phyloP scores from a whole-genome alignment of 306 rosid species.

The Casuarina glauca region DNA sequence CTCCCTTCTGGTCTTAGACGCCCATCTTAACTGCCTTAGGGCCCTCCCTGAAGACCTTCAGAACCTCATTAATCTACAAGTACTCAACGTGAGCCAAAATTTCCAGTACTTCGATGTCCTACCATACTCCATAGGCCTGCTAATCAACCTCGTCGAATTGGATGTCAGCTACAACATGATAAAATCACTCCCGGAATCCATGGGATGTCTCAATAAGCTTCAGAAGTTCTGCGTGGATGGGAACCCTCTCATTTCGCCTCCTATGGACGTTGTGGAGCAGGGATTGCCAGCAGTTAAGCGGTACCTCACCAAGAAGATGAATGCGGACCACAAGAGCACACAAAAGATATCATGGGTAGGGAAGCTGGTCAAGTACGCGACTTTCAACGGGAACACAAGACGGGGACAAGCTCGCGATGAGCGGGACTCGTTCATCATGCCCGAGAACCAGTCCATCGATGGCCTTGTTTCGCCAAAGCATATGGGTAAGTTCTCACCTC shows the following conservation, averaged over 20 bases:
- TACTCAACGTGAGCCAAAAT: conserved; percentile 82
- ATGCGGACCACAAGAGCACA: conserved; percentile 35
- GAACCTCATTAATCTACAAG: conserved; percentile 76
- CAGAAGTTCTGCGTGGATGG: conserved; percentile 70
- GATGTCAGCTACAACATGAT: conserved; percentile 83
- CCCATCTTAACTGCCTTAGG: conserved; percentile 69
- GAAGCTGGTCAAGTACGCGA: conserved; percentile 51
- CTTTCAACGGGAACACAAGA: conserved; percentile 43
- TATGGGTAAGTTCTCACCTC: conserved; percentile 74
- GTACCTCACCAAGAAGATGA: conserved; percentile 68
- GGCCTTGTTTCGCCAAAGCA: conserved; percentile 67
- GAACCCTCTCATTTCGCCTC: conserved; percentile 75
- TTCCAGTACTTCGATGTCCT: conserved; percentile 70
- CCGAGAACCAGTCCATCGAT: conserved; percentile 58
- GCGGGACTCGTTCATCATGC: conserved; percentile 40
- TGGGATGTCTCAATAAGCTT: conserved; percentile 69
- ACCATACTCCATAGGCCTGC: conserved; percentile 81
- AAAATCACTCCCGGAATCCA: conserved; percentile 55
- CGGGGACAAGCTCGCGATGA: conserved; percentile 30
- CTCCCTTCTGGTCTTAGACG: conserved; percentile 56
- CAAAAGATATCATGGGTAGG: conserved; percentile 67
- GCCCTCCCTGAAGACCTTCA: conserved; percentile 73
- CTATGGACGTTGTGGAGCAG: conserved; percentile 51
- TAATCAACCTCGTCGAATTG: conserved; percentile 65
- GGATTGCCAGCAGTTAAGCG: conserved; percentile 67